Base-by-base conservation (phyloP, 2,329 filamentous ascomycete genomes). In the Capronia epimyces region DNA sequence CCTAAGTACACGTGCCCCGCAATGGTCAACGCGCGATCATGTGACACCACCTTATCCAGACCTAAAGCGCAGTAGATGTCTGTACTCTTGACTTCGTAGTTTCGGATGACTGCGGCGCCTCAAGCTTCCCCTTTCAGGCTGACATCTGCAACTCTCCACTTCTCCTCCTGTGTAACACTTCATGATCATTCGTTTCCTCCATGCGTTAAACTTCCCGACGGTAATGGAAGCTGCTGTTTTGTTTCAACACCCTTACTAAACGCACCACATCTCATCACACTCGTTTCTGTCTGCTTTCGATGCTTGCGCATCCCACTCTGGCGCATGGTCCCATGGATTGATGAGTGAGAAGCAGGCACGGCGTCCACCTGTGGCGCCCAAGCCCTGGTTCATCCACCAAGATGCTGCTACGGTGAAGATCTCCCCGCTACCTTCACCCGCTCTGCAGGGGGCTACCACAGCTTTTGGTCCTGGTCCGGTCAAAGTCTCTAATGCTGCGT, bases 341-440 rank as follows among this genome's bases (percentile, higher is more conserved):
- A 61, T 61, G 59, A 59, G 31, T 53, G 57, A 60, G 46, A 56
- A 54, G 34, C 51, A 55, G 48, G 43, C 56, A 50, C 50, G 57
- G 59, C 58, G 55, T 56, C 59, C 59, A 49, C 46, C 55, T 48
- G 55, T 59, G 55, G 57, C 59, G 52, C 56, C 58, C 12, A 61
- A 61, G 52, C 59, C 59, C 27, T 48, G 52, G 15, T 57, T 56
- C 52, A 55, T 58, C 15, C 50, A 46, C 15, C 53, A 53, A 18
- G 46, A 56, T 54, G 53, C 37, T 29, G 34, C 45, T 16, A 37
- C 53, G 29, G 10, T 53, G 15, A 50, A 40, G 25, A 31, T 46
- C 15, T 50, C 57, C 27, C 48, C 55, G 18, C 13, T 46, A 16
- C 51, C 53, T 42, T 56, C 56, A 7, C 51, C 59, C 16, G 59